These are phyloP conservation scores for Wickerhamomyces alni DNA, from an alignment of 805 yeast species.

Conservation along the genomic window DNA sequence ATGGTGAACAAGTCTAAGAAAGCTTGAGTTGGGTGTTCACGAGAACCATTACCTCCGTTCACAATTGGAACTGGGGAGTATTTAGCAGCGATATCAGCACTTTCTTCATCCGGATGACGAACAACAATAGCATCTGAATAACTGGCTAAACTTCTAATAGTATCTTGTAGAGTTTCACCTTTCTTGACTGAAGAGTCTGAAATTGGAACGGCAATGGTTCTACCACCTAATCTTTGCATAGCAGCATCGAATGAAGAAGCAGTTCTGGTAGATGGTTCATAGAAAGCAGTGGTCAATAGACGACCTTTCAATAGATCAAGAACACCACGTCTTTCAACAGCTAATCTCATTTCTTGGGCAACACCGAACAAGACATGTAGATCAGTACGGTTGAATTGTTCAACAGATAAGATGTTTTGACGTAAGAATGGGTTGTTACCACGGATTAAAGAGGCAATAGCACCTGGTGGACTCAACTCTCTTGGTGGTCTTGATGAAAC, in stretches of 20 bases:
- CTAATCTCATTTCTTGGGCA: slow-evolving; percentile 96
- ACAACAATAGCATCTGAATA: slow-evolving; percentile 95
- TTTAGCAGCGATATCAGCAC: slow-evolving; percentile 92
- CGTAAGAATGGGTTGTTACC: slow-evolving; percentile 86
- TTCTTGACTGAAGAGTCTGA: slow-evolving; percentile 91
- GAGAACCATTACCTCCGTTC: slow-evolving; percentile 96
- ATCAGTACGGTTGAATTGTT: slow-evolving; percentile 81
- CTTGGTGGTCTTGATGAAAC: slow-evolving; percentile 71
- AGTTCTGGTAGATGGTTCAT: slow-evolving; percentile 98
- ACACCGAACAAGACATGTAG: slow-evolving; percentile 90
- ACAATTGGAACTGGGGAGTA: slow-evolving; percentile 95
- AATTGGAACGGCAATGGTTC: slow-evolving; percentile 83
- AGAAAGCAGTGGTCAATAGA: slow-evolving; percentile 89
- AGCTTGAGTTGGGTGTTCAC: slow-evolving; percentile 99
- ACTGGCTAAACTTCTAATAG: slow-evolving; percentile 89
- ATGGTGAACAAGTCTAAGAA: slow-evolving; percentile 95
- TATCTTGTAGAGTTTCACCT: slow-evolving; percentile 97
- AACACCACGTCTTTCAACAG: slow-evolving; percentile 95
- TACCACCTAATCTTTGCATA: slow-evolving; percentile 99
- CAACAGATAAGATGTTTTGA: slow-evolving; percentile 81
- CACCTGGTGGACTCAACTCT: slow-evolving; percentile 71
- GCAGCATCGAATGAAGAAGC: slow-evolving; percentile 97
- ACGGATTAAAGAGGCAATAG: slow-evolving; percentile 71
- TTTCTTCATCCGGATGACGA: slow-evolving; percentile 91
- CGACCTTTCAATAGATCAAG: slow-evolving; percentile 87